Evolutionary conservation across 2,329 filamentous ascomycete species (phyloP).

Genomic region (Phyllosticta capitalensis): DNA sequence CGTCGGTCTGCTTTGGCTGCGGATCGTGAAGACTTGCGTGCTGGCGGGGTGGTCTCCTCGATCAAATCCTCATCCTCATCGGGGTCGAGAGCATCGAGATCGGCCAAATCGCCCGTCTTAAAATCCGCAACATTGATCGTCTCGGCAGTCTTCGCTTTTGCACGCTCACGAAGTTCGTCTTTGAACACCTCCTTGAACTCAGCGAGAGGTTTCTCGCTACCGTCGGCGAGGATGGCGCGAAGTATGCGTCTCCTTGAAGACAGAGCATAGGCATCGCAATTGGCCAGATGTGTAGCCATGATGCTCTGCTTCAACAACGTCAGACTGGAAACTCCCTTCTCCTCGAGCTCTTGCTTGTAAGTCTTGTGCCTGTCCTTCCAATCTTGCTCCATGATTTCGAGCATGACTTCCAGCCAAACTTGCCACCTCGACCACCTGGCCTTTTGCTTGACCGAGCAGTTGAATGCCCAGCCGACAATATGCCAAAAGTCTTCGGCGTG

Average conservation of each 20-base stretch:
- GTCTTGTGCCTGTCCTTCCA: slow-evolving; percentile 48
- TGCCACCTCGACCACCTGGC: slow-evolving; percentile 75
- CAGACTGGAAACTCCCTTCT: slow-evolving; percentile 13
- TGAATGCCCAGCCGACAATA: slow-evolving; percentile 83
- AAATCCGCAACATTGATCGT: slow-evolving; percentile 6
- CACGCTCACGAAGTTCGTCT: slow-evolving; percentile 48
- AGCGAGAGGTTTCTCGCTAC: slow-evolving; percentile 40
- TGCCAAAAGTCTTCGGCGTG: slow-evolving; percentile 84
- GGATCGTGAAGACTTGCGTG: not conserved
- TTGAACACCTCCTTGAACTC: slow-evolving; percentile 59
- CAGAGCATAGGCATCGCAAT: slow-evolving; percentile 22
- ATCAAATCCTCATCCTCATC: slow-evolving; percentile 11
- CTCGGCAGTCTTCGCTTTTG: slow-evolving; percentile 22
- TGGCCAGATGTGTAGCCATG: slow-evolving; percentile 50
- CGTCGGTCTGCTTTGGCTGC: not conserved
- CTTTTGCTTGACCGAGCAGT: slow-evolving; percentile 66
- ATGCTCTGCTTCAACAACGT: slow-evolving; percentile 44
- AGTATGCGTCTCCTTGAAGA: slow-evolving; percentile 46
- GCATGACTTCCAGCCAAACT: slow-evolving; percentile 68
- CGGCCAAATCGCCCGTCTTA: slow-evolving; percentile 6
- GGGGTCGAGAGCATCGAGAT: slow-evolving; percentile 9
- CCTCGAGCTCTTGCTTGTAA: slow-evolving; percentile 33
- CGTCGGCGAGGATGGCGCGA: slow-evolving; percentile 59
- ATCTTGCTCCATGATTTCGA: slow-evolving; percentile 67
- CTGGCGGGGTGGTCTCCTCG: not conserved